phyloP scores from a whole-genome alignment of 1,139 yeast species.

The Saccharomyces hybrid region DNA sequence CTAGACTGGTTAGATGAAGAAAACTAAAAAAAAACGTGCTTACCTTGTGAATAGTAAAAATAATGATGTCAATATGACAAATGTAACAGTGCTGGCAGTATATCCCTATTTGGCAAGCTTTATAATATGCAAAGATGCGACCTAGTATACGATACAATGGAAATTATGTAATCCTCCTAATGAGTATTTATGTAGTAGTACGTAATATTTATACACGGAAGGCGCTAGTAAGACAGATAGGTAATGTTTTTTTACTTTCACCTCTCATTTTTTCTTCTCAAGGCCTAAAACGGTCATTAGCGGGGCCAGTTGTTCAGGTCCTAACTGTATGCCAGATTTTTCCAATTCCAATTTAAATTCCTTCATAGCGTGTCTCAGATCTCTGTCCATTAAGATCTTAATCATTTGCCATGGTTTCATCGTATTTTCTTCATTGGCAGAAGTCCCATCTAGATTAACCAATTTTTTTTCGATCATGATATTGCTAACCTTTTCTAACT shows the following conservation, averaged over 20 bases:
- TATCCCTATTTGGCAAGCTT: not conserved
- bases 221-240: not conserved
- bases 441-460: slow-evolving; percentile 14
- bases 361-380: slow-evolving; percentile 21
- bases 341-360: slow-evolving; percentile 21
- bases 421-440: slow-evolving; percentile 7
- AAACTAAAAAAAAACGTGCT: not conserved
- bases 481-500: slow-evolving; percentile 17
- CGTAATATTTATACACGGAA: not conserved
- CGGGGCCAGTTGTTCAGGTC: slow-evolving; percentile 25
- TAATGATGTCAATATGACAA: not conserved
- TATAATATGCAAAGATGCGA: not conserved
- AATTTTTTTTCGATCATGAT: slow-evolving; percentile 20
- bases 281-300: slow-evolving; percentile 25
- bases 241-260: not conserved
- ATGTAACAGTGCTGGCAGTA: not conserved
- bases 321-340: slow-evolving; percentile 21
- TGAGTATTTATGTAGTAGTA: not conserved
- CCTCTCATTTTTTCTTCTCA: slow-evolving; percentile 12
- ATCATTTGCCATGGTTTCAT: slow-evolving; percentile 23
- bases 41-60: not conserved
- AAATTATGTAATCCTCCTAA: not conserved
- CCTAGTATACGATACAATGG: not conserved
- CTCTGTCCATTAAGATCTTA: slow-evolving; percentile 24
- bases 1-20: slow-evolving; percentile 70